Evolutionary conservation across 768 basidiomycete species (phyloP).

Genomic region (Phlebiopsis gigantea): DNA sequence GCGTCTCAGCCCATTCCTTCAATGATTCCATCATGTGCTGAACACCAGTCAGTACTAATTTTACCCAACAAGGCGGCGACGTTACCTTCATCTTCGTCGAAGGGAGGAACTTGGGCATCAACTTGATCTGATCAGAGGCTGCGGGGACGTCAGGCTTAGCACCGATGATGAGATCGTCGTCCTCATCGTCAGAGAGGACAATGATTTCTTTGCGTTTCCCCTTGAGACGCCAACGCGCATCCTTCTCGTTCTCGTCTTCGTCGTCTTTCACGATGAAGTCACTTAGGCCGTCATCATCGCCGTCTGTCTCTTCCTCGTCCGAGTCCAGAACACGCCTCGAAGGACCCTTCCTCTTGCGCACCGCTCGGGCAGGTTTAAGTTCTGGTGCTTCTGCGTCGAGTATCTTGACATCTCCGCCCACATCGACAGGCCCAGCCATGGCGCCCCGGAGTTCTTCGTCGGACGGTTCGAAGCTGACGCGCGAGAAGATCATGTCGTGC

Average conservation of each 20-base stretch:
- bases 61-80: not conserved
- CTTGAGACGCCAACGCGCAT: constrained; percentile 30
- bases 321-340: constrained; percentile 26
- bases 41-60: not conserved
- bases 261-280: constrained; percentile 50
- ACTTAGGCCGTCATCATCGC: constrained; percentile 38
- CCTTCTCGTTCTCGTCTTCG: constrained; percentile 53
- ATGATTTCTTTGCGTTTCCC: constrained; percentile 35
- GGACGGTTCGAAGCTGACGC: constrained; percentile 56
- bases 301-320: constrained; percentile 29
- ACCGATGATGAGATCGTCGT: constrained; percentile 16
- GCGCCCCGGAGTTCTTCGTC: constrained; percentile 36
- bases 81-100: constrained; percentile 73
- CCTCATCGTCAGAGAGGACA: constrained; percentile 27
- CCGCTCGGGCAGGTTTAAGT: not conserved
- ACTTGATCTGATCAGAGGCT: constrained; percentile 32
- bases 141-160: constrained; percentile 18
- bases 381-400: constrained; percentile 10
- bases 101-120: constrained; percentile 53
- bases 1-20: constrained; percentile 34
- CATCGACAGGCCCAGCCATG: constrained; percentile 20
- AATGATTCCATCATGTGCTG: constrained; percentile 60
- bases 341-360: constrained; percentile 27
- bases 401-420: constrained; percentile 22
- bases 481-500: constrained; percentile 44